These are phyloP conservation scores for Kingdonia uniflora DNA, from an alignment of 164 flowering plant species.

Conservation along the genomic window DNA sequence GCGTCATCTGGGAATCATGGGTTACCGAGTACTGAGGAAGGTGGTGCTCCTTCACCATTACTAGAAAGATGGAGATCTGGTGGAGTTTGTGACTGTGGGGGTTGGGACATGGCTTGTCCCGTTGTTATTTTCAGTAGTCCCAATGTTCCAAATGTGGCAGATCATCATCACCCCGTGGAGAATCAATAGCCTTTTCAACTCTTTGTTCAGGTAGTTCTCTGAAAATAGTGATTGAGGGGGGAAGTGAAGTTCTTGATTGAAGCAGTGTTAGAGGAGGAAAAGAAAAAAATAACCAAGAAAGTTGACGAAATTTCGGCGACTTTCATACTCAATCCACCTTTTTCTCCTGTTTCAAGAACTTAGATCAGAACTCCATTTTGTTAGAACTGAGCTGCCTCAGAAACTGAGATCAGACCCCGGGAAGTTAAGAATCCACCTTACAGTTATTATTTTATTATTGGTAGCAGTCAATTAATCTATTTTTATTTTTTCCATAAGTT, in stretches of 20 bases:
- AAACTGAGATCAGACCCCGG: no score
- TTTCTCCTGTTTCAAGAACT: conserved; percentile 69
- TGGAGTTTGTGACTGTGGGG: conserved; percentile 97
- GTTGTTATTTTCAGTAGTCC: conserved; percentile 42
- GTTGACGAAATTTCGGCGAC: conserved; percentile 34
- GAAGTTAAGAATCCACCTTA: no score
- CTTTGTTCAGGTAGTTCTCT: conserved; percentile 59
- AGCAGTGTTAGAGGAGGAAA: conserved; percentile 46
- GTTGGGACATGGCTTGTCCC: conserved; percentile 96
- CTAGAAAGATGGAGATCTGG: conserved; percentile 82
- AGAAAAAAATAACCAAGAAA: conserved; percentile 25
- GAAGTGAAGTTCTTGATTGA: conserved; percentile 48
- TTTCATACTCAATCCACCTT: conserved; percentile 58
- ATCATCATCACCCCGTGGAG: conserved; percentile 18
- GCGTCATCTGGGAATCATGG: conserved; percentile 71
- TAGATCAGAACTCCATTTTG: conserved; percentile 23
- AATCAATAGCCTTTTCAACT: conserved; percentile 39
- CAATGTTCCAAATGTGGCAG: conserved; percentile 14
- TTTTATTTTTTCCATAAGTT: no score
- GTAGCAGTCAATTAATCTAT: no score
- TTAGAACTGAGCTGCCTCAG: no score
- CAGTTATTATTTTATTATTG: no score
- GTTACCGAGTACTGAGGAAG: conserved; percentile 40
- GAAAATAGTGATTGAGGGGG: conserved; percentile 50
- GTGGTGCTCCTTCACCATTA: no score